Evolutionary conservation across 2,329 filamentous ascomycete genomes (phyloP), one percentile per base, ranked within the genome.

Genomic region (Trichoderma polysporum): DNA sequence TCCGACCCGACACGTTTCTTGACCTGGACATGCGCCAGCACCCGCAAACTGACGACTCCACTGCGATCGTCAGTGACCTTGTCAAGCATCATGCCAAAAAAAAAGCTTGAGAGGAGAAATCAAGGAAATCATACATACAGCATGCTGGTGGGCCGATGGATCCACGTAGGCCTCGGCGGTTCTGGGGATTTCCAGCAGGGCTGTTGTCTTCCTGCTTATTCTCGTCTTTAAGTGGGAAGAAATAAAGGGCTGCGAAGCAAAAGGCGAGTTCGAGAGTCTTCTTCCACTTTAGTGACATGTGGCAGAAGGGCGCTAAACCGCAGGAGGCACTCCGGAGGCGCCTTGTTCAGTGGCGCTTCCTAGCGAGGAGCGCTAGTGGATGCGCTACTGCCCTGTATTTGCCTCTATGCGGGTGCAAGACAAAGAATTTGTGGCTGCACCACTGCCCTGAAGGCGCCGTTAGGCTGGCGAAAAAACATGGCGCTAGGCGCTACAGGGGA

Each of bases 261-360:
- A 29, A 50, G 39, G 27, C 25, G 54, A 2, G n/a, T 63, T 63
- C 60, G 49, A 63, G 49, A 39, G 60, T 33, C 25, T 63, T 63
- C 60, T 54, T 31, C 12, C 27, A 13, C 4, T 19, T 35, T 22
- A 58, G 54, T 39, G 58, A 37, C 58, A 60, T 63, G 60, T 35
- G 49, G 60, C 60, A 45, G 35, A 3, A 4, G 25, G 35, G 27
- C 57, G 61, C 61, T 64, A 64, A 25, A 5, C 61, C 29, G 50
- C 31, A 64, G 35, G n/a, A 64, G 39, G 61, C 50, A 64, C 15
- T 47, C 61, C 61, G 61, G 50, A 47, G 61, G 35, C 49, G 25
- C 45, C 45, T 19, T 41, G 47, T 62, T 25, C 59, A 25, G 35
- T 58, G 56, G 56, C 56, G 56, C 37, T 19, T 60, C 57, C 13